phyloP scores from a whole-genome alignment of 495 filamentous ascomycete species.

The Amniculicola lignicola region DNA sequence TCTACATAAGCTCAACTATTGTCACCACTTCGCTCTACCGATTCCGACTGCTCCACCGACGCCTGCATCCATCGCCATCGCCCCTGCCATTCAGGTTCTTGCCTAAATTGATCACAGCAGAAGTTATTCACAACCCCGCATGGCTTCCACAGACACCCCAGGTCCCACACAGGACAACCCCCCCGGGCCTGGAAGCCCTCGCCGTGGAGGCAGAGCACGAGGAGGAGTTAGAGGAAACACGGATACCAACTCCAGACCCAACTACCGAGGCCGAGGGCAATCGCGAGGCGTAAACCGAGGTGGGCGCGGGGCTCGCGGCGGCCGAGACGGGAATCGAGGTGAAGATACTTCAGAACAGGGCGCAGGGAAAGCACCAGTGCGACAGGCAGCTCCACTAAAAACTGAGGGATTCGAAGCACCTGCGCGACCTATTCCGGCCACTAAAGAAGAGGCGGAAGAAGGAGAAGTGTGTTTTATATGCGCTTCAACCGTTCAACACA shows the following conservation, averaged over 20 bases:
- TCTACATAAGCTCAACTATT: too few relatives aligned
- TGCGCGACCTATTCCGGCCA: not conserved
- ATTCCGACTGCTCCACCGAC: too few relatives aligned
- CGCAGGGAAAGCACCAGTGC: not conserved
- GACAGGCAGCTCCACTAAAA: not conserved
- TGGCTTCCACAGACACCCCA: constrained; percentile 27
- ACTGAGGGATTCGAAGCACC: not conserved
- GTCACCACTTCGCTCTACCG: too few relatives aligned
- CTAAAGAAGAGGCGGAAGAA: constrained; percentile 31
- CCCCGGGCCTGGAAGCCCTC: constrained; percentile 19
- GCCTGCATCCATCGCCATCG: too few relatives aligned
- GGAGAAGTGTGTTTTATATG: constrained; percentile 93
- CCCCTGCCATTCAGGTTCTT: too few relatives aligned
- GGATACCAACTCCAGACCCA: constrained; percentile 4
- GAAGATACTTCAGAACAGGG: not conserved
- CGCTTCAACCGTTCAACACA: constrained; percentile 78
- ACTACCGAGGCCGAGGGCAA: constrained; percentile 30
- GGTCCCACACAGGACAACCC: constrained; percentile 12
- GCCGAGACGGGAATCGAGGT: constrained; percentile 30
- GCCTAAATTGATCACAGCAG: too few relatives aligned
- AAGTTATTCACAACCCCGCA: constrained; percentile 26
- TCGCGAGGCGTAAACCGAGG: constrained; percentile 29
- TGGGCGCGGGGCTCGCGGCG: too few relatives aligned
- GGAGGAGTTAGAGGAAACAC: constrained; percentile 12
- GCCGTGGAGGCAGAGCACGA: constrained; percentile 24